Conservation (phyloP, 179 eudicot genomes). For the Heliamphora pulchella region DNA sequence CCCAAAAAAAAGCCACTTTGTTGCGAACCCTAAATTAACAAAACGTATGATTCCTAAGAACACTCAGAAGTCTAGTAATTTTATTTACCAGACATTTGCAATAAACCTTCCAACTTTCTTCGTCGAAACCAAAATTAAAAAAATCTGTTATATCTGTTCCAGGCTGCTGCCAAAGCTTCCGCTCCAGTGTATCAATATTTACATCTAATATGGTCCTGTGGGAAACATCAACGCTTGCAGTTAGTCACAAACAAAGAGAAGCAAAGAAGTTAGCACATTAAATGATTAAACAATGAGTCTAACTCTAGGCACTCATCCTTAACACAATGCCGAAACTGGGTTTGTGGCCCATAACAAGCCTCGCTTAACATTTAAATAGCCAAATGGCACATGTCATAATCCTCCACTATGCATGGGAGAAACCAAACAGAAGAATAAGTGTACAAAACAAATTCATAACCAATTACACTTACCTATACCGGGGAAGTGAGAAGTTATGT, state of each 20-base stretch:
- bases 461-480: slow-evolving; percentile 30
- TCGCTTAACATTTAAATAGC: background rate
- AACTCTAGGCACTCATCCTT: background rate
- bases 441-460: background rate
- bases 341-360: background rate
- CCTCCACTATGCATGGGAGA: background rate
- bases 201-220: slow-evolving; percentile 58
- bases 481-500: slow-evolving; percentile 42
- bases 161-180: slow-evolving; percentile 48
- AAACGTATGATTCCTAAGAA: background rate
- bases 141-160: slow-evolving; percentile 50
- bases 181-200: slow-evolving; percentile 39
- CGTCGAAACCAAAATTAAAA: slow-evolving; percentile 60
- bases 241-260: slow-evolving; percentile 1
- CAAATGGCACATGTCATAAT: background rate
- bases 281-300: background rate
- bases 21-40: background rate
- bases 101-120: slow-evolving; percentile 51
- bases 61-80: slow-evolving; percentile 6
- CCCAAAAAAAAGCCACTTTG: too few species aligned
- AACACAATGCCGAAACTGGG: background rate
- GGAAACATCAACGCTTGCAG: slow-evolving; percentile 2
- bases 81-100: slow-evolving; percentile 49
- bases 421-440: background rate
- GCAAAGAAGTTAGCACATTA: background rate